Evolutionary conservation across 2,329 filamentous ascomycete genomes (phyloP).

Genomic region (Botrytis deweyae): DNA sequence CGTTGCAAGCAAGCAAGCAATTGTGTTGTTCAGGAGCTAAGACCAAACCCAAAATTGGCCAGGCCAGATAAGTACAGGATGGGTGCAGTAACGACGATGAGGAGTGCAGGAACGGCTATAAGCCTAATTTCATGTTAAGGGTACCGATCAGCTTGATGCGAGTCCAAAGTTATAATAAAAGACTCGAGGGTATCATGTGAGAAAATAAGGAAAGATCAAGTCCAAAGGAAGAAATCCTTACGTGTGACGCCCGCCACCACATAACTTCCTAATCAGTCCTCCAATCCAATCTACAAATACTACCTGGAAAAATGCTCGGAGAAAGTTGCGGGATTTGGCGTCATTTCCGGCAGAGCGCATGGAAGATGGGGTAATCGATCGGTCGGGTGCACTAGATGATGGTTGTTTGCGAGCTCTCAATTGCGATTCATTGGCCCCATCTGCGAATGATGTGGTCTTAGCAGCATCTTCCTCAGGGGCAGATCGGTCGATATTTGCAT

Average conservation of each 20-base stretch:
- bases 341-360: conserved; percentile 33
- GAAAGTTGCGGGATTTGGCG: conserved; percentile 32
- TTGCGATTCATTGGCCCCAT: conserved; percentile 26
- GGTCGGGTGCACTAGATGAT: conserved; percentile 26
- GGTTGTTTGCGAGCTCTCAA: conserved; percentile 31
- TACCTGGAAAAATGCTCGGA: conserved; percentile 39
- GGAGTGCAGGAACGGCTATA: conserved; percentile 30
- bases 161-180: conserved; percentile 6
- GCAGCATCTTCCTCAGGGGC: conserved; percentile 24
- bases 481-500: conserved; percentile 7
- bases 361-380: conserved; percentile 36
- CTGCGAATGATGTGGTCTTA: conserved; percentile 31
- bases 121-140: conserved; percentile 30
- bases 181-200: conserved; percentile 16
- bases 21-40: conserved; percentile 38
- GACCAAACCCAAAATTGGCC: conserved; percentile 12
- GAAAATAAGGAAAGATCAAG: conserved; percentile 12
- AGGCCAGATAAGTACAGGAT: conserved; percentile 32
- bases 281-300: conserved; percentile 42
- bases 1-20: conserved; percentile 53
- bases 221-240: conserved; percentile 30
- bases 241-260: conserved; percentile 35
- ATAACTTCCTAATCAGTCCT: conserved; percentile 35
- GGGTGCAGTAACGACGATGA: conserved; percentile 31
- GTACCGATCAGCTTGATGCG: conserved; percentile 19